A percentile compares a stretch with the other conserved stretches of the same genome.
Conservation (phyloP, 2,329 filamentous ascomycete species). For the Botryotinia narcissicola region DNA sequence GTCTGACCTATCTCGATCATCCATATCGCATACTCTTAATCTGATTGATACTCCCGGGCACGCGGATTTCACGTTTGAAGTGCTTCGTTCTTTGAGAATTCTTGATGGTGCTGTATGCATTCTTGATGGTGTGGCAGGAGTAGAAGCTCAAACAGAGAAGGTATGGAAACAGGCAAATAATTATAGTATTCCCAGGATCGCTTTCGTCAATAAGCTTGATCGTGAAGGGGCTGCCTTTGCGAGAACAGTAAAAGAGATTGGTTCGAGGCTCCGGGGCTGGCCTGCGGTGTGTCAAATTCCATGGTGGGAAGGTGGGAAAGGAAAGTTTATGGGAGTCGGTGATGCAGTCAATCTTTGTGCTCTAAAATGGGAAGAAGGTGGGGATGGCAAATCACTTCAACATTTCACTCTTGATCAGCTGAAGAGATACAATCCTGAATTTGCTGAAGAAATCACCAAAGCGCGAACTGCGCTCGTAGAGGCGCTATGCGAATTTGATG, state of each 20-base stretch:
- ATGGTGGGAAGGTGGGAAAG: constrained; percentile 77
- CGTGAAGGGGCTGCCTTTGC: constrained; percentile 80
- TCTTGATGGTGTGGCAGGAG: constrained; percentile 86
- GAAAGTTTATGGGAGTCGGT: constrained; percentile 76
- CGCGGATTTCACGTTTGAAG: constrained; percentile 96
- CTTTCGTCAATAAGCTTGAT: constrained; percentile 84
- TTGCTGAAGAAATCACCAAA: constrained; percentile 66
- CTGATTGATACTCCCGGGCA: constrained; percentile 96
- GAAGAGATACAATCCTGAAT: constrained; percentile 45
- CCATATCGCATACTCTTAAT: constrained; percentile 70
- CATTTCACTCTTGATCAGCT: constrained; percentile 55
- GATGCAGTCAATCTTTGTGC: constrained; percentile 76
- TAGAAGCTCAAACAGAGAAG: constrained; percentile 95
- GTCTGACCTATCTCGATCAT: constrained; percentile 49
- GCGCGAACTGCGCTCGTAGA: constrained; percentile 80
- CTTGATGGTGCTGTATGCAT: constrained; percentile 91
- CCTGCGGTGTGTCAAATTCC: constrained; percentile 93
- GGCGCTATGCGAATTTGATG: constrained; percentile 83
- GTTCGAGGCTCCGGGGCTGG: constrained; percentile 74
- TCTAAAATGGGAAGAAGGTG: constrained; percentile 67
- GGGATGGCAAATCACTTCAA: constrained; percentile 62
- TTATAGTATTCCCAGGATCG: constrained; percentile 78
- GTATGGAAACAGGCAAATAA: constrained; percentile 90
- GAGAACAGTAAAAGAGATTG: constrained; percentile 82
- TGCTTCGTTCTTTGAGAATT: constrained; percentile 83